Percentiles rank a stretch among this genome's conserved stretches.
Evolutionary conservation across 1,284 basidiomycete genomes (phyloP).

Genomic region (Stereum hirsutum): DNA sequence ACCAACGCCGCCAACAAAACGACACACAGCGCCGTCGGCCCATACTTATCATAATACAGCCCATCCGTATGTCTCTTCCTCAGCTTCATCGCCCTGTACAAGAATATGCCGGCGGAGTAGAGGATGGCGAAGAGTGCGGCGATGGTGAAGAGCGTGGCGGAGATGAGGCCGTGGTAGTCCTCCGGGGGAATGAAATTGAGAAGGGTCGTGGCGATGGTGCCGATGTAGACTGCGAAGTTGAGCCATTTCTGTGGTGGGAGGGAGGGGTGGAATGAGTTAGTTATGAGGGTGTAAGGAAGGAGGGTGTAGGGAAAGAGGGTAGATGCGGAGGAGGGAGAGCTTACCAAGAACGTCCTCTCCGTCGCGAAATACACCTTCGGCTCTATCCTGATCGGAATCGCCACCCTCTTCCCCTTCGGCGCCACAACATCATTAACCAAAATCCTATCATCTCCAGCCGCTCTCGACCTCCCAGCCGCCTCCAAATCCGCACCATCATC

Average conservation of each 20-base stretch:
- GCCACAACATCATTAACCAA: slow-evolving; percentile 75
- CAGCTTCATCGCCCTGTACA: slow-evolving; percentile 77
- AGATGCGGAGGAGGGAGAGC: slow-evolving; percentile 16
- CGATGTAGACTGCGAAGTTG: slow-evolving; percentile 84
- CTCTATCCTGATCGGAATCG: slow-evolving; percentile 90
- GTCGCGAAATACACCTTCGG: slow-evolving; percentile 98
- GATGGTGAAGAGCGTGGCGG: slow-evolving; percentile 82
- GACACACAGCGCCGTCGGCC: slow-evolving; percentile 71
- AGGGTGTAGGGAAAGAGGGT: slow-evolving; percentile 6
- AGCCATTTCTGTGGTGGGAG: slow-evolving; percentile 73
- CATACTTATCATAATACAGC: slow-evolving; percentile 84
- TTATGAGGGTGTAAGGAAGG: not conserved
- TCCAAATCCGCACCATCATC: slow-evolving; percentile 22
- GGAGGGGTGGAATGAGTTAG: too few species aligned
- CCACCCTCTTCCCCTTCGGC: slow-evolving; percentile 82
- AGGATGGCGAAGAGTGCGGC: slow-evolving; percentile 85
- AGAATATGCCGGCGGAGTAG: slow-evolving; percentile 84
- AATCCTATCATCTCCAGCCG: slow-evolving; percentile 39
- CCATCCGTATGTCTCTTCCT: slow-evolving; percentile 70
- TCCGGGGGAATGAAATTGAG: slow-evolving; percentile 81
- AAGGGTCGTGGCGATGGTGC: slow-evolving; percentile 82
- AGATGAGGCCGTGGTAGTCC: slow-evolving; percentile 75
- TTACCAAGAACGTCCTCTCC: slow-evolving; percentile 83
- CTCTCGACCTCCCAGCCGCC: slow-evolving; percentile 27
- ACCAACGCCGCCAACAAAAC: slow-evolving; percentile 65